phyloP scores from a whole-genome alignment of 768 basidiomycete species.

The Butyriboletus loyo region DNA sequence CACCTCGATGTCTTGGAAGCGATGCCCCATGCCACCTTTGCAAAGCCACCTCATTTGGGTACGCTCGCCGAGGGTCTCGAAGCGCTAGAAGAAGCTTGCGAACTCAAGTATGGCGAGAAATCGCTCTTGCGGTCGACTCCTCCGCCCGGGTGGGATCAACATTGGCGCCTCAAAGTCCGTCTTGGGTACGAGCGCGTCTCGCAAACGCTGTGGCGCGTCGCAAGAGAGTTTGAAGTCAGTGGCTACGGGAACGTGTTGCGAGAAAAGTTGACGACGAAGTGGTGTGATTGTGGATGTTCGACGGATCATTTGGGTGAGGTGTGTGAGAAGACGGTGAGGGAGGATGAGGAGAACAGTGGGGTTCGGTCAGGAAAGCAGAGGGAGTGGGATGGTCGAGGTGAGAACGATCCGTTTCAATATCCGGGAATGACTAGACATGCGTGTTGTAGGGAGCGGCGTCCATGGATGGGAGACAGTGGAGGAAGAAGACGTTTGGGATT shows the following conservation, averaged over 20 bases:
- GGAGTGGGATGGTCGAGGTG: constrained; percentile 75
- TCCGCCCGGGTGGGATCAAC: constrained; percentile 46
- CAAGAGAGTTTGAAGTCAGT: constrained; percentile 67
- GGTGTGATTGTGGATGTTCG: constrained; percentile 81
- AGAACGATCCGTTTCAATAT: background rate
- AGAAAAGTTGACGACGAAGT: constrained; percentile 70
- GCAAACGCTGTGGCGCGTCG: constrained; percentile 67
- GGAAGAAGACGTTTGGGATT: constrained; percentile 76
- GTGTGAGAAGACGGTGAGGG: constrained; percentile 67
- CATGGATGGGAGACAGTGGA: constrained; percentile 73
- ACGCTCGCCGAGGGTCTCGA: constrained; percentile 55
- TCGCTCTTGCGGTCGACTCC: constrained; percentile 30
- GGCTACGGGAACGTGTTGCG: constrained; percentile 68
- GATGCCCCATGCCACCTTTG: constrained; percentile 52
- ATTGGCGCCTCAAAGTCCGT: constrained; percentile 59
- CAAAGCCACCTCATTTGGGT: constrained; percentile 65
- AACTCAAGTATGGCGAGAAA: constrained; percentile 48
- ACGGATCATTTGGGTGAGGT: constrained; percentile 77
- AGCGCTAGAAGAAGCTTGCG: constrained; percentile 64
- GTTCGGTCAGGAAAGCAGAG: constrained; percentile 62
- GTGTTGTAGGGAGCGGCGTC: constrained; percentile 48
- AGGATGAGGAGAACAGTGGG: constrained; percentile 63
- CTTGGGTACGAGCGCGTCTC: constrained; percentile 63
- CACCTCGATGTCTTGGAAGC: constrained; percentile 63
- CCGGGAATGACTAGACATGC: background rate